These are phyloP conservation scores for Lipomyces sp. DNA, from an alignment of 805 yeast genomes.

Conservation along the genomic window DNA sequence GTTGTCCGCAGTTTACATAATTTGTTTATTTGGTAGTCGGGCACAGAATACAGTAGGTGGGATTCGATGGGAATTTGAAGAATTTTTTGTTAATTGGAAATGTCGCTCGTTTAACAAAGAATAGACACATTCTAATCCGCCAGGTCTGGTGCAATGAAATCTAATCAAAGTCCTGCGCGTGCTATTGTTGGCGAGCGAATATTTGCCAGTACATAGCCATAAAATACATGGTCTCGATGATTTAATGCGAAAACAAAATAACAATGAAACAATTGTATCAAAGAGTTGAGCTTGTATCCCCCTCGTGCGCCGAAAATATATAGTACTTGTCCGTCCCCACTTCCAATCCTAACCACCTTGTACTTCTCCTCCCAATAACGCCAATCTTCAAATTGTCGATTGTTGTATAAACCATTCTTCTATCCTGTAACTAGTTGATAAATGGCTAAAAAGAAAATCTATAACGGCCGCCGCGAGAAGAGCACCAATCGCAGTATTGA, in stretches of 20 bases:
- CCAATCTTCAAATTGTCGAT: neutral
- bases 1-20: neutral
- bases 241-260: neutral
- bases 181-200: neutral
- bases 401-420: neutral
- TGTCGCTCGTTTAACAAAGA: neutral
- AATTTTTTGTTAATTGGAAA: neutral
- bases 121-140: neutral
- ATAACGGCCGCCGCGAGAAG: conserved; percentile 34
- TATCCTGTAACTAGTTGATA: neutral
- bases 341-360: neutral
- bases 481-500: conserved; percentile 37
- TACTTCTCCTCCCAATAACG: neutral
- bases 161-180: neutral
- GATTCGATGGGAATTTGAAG: neutral
- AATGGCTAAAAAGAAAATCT: conserved; percentile 14
- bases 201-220: neutral
- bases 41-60: neutral
- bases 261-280: neutral
- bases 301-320: neutral
- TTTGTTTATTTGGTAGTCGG: neutral
- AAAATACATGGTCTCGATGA: neutral
- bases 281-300: neutral
- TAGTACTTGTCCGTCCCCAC: neutral
- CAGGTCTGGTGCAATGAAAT: neutral